phyloP scores from a whole-genome alignment of 208 protist genomes.

The Leishmania lainsoni region DNA sequence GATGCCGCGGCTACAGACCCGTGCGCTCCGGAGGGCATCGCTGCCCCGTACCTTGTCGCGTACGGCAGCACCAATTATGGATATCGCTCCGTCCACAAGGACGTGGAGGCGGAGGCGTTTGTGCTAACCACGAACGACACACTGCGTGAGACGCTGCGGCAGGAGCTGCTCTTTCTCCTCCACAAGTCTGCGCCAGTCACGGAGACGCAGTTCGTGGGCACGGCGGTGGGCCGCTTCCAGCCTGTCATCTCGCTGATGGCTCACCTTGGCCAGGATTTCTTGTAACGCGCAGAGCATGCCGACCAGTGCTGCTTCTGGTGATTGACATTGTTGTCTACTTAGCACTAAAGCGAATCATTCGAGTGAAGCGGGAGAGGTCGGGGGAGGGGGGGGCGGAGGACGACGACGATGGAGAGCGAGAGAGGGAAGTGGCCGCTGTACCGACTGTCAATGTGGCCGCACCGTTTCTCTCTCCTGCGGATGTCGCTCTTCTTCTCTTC shows the following conservation, averaged over 20 bases:
- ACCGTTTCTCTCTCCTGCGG: background rate
- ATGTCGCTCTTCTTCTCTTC: too few relatives aligned
- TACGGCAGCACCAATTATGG: constrained; percentile 92
- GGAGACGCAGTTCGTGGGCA: constrained; percentile 56
- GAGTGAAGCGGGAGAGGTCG: background rate
- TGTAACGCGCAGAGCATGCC: constrained; percentile 31
- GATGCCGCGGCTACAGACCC: background rate
- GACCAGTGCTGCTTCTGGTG: background rate
- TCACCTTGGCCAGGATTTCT: constrained; percentile 72
- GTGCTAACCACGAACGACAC: constrained; percentile 56
- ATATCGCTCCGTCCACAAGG: constrained; percentile 81
- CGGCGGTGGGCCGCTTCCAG: constrained; percentile 69
- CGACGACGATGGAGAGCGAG: background rate
- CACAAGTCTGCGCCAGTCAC: constrained; percentile 50
- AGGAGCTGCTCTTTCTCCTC: constrained; percentile 66
- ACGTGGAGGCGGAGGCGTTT: constrained; percentile 80
- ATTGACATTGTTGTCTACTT: background rate
- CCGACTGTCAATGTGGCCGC: background rate
- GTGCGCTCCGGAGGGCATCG: constrained; percentile 20
- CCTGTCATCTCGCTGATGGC: constrained; percentile 75
- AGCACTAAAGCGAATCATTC: background rate
- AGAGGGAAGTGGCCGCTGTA: background rate
- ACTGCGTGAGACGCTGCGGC: constrained; percentile 56
- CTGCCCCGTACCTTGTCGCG: constrained; percentile 66
- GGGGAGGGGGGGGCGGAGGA: background rate